phyloP scores from a whole-genome alignment of 1,284 basidiomycete species.

The Pseudomicrostroma phylloplanum region DNA sequence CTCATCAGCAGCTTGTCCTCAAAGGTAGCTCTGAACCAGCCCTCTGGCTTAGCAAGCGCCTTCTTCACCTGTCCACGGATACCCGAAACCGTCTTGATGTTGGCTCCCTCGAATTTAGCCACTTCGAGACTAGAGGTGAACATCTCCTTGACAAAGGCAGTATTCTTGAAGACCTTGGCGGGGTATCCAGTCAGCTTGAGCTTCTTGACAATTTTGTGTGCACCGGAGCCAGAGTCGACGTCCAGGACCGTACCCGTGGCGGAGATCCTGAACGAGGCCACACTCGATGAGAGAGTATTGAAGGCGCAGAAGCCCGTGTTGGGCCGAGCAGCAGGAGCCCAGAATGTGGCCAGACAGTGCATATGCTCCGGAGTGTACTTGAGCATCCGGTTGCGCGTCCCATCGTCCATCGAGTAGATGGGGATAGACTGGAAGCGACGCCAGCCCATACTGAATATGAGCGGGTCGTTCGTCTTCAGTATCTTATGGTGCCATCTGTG shows the following conservation, averaged over 20 bases:
- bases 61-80: conserved; percentile 96
- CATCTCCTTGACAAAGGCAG: conserved; percentile 97
- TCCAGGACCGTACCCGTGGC: conserved; percentile 93
- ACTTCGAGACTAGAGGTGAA: conserved; percentile 87
- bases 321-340: conserved; percentile 38
- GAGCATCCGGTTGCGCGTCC: conserved; percentile 81
- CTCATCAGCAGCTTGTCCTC: conserved; percentile 97
- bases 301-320: conserved; percentile 95
- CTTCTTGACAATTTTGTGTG: conserved; percentile 93
- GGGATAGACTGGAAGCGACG: conserved; percentile 89
- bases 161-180: conserved; percentile 98
- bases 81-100: conserved; percentile 87
- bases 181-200: conserved; percentile 91
- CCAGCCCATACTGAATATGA: conserved; percentile 94
- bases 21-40: conserved; percentile 90
- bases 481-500: conserved; percentile 90
- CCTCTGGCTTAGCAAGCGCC: conserved; percentile 85
- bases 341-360: conserved; percentile 95
- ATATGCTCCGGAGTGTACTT: conserved; percentile 99
- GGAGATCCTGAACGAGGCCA: conserved; percentile 75
- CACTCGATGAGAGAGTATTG: conserved; percentile 68
- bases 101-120: conserved; percentile 96
- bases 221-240: conserved; percentile 59
- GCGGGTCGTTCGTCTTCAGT: conserved; percentile 93
- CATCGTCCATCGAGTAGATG: conserved; percentile 89